Conservation (phyloP, 768 basidiomycete genomes). For the Paxillus involutus region DNA sequence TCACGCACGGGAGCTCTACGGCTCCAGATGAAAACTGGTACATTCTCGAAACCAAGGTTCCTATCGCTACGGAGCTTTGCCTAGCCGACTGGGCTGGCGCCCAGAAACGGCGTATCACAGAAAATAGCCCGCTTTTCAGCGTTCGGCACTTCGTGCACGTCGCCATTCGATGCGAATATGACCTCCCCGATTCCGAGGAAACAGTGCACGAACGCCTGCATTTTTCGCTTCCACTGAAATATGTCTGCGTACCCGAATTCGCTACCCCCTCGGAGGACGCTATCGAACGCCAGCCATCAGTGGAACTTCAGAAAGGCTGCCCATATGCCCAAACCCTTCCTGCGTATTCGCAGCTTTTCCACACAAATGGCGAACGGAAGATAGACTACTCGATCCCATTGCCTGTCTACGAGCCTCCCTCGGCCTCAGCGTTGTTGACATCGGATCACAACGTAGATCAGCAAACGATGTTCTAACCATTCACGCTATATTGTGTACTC, state of each 20-base stretch:
- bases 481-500: background rate
- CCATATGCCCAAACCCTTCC: conserved; percentile 47
- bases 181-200: conserved; percentile 36
- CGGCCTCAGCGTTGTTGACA: background rate
- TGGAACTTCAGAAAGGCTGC: conserved; percentile 10
- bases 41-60: conserved; percentile 21
- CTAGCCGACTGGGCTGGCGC: conserved; percentile 30
- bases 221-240: conserved; percentile 49
- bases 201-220: conserved; percentile 25
- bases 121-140: conserved; percentile 53
- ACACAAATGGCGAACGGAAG: conserved; percentile 71
- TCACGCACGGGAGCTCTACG: conserved; percentile 30
- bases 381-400: conserved; percentile 64
- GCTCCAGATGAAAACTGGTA: conserved; percentile 25
- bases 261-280: background rate
- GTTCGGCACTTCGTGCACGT: conserved; percentile 56
- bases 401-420: conserved; percentile 58
- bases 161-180: conserved; percentile 57
- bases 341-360: conserved; percentile 76
- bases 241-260: conserved; percentile 42
- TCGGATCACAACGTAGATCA: conserved; percentile 2
- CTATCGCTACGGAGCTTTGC: conserved; percentile 14
- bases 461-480: conserved; percentile 5
- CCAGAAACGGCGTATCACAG: conserved; percentile 40
- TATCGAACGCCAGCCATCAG: background rate